A percentile compares a stretch with the other conserved stretches of the same genome.
These are phyloP conservation scores for Chloroidium sp. DNA, from an alignment of 163 green algal species.

Conservation along the genomic window DNA sequence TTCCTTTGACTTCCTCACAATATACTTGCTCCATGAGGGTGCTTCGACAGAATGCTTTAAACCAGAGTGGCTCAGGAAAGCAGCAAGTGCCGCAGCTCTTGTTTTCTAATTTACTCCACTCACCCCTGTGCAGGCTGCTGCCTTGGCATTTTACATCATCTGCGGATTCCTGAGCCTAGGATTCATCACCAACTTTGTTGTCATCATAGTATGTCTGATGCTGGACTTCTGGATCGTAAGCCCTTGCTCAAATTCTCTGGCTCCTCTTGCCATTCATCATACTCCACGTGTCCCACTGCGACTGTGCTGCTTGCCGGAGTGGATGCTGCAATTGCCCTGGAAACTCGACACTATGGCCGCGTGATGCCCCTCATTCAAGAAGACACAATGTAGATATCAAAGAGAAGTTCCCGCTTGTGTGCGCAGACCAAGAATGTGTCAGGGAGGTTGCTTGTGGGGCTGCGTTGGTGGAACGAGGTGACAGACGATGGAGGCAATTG, in stretches of 20 bases:
- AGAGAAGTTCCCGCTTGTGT: not conserved
- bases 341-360: not conserved
- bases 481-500: constrained; percentile 74
- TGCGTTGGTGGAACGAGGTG: constrained; percentile 91
- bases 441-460: constrained; percentile 74
- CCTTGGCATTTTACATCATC: constrained; percentile 23
- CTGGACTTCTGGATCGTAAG: constrained; percentile 87
- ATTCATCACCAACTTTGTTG: constrained; percentile 83
- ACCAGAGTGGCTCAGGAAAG: too few species aligned
- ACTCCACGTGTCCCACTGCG: too few species aligned
- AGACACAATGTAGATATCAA: not conserved
- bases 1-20: too few species aligned
- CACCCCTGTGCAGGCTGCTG: constrained; percentile 23
- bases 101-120: not conserved
- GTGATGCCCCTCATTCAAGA: not conserved
- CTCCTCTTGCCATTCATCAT: not conserved
- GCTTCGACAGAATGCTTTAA: too few species aligned
- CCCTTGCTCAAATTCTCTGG: not conserved
- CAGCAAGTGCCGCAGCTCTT: too few species aligned
- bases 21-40: too few species aligned
- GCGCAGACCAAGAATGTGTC: constrained; percentile 84
- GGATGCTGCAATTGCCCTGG: not conserved
- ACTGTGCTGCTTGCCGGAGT: not conserved
- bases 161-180: constrained; percentile 34
- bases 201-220: constrained; percentile 69